These are phyloP conservation scores for Yamadazyma mexicana DNA, from an alignment of 1,139 yeast genomes.

Conservation along the genomic window DNA sequence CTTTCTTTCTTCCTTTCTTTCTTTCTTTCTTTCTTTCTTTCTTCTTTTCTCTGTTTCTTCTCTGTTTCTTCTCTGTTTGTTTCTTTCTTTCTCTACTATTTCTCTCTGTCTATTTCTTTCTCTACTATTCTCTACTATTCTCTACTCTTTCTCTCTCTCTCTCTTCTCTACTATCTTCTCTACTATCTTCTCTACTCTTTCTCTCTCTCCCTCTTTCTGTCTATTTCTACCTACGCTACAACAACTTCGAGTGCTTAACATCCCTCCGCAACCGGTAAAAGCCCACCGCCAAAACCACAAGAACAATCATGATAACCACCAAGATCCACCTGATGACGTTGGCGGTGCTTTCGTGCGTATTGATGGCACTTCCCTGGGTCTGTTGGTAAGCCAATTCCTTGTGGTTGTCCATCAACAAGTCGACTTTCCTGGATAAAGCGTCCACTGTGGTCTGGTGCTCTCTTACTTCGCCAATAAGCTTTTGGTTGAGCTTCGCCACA, in stretches of 20 bases:
- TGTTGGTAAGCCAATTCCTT: constrained; percentile 37
- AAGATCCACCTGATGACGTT: constrained; percentile 40
- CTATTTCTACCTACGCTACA: constrained; percentile 28
- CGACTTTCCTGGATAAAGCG: constrained; percentile 39
- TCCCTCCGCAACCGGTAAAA: constrained; percentile 52
- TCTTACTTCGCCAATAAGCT: constrained; percentile 45
- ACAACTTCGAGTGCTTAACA: constrained; percentile 54
- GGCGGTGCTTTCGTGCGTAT: constrained; percentile 11
- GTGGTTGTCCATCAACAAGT: constrained; percentile 43
- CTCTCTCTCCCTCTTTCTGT: too few relatives aligned
- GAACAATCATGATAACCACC: constrained; percentile 39
- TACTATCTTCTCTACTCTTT: background rate
- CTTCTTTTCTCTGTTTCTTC: too few relatives aligned
- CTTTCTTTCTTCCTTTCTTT: too few relatives aligned
- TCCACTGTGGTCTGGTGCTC: constrained; percentile 41
- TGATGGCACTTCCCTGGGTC: constrained; percentile 7
- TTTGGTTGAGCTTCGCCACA: constrained; percentile 35
- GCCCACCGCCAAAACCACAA: constrained; percentile 38
- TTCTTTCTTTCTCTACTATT: too few relatives aligned
- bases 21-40: too few relatives aligned
- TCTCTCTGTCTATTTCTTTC: too few relatives aligned
- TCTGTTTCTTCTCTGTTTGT: too few relatives aligned
- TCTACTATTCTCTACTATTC: too few relatives aligned
- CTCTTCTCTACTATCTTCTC: too few relatives aligned
- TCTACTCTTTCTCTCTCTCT: too few relatives aligned